Evolutionary conservation across 116 monocot species (phyloP).

Genomic region (Trichopus zeylanicus): DNA sequence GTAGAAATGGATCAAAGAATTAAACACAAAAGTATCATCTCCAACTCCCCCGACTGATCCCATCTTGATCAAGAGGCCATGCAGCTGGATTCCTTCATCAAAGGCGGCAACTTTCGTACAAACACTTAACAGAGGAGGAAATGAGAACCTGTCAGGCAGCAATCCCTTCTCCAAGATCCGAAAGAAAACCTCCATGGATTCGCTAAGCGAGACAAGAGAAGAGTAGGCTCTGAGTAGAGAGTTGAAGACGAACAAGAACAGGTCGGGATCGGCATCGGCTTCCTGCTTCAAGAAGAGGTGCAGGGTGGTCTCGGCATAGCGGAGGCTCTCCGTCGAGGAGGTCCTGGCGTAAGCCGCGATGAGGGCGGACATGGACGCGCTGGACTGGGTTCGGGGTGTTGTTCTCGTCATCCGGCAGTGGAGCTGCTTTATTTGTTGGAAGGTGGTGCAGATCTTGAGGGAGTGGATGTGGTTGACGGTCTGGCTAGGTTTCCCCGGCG

Average conservation of each 20-base stretch:
- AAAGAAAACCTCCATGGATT: background rate
- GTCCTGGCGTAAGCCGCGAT: background rate
- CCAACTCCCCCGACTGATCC: background rate
- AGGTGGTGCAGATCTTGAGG: background rate
- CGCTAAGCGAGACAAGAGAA: background rate
- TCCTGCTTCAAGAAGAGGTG: background rate
- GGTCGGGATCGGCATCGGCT: background rate
- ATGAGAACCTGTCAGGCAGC: slow-evolving; percentile 3
- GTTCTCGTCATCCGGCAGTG: background rate
- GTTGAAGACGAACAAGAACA: slow-evolving; percentile 5
- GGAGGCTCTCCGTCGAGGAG: background rate
- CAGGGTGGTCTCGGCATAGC: slow-evolving; percentile 2
- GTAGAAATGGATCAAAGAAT: slow-evolving; percentile 13
- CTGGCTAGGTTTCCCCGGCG: too few relatives aligned
- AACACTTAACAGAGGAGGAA: slow-evolving; percentile 2
- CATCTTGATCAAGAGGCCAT: slow-evolving; percentile 6
- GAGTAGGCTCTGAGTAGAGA: slow-evolving; percentile 6
- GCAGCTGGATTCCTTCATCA: slow-evolving; percentile 5
- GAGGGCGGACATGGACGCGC: background rate
- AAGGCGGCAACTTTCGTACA: background rate
- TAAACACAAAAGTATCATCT: background rate
- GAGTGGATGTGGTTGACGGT: too few relatives aligned
- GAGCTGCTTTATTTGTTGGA: background rate
- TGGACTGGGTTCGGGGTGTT: background rate
- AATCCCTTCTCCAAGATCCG: background rate